Conservation (phyloP, 2,329 filamentous ascomycete species). For the Fusarium ramigenum region DNA sequence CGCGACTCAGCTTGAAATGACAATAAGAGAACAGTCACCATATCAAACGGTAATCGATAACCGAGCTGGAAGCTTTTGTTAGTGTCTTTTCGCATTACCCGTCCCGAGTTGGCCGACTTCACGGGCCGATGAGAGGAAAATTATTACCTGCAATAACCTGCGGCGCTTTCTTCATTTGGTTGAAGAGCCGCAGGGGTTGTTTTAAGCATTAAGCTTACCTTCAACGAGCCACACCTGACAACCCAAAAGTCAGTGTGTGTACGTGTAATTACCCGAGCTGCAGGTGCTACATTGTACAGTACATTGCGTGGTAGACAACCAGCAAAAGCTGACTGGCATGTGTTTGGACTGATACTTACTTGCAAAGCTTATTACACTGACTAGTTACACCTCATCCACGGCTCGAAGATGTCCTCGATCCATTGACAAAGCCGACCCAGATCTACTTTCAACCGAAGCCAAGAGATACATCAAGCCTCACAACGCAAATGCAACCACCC, state of each 20-base stretch:
- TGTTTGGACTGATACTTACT: background rate
- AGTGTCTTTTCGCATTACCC: background rate
- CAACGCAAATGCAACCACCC: background rate
- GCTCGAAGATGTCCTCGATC: too few species aligned
- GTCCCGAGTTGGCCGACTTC: background rate
- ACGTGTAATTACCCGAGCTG: background rate
- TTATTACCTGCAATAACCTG: conserved; percentile 13
- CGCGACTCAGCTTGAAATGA: background rate
- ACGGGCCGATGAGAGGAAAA: conserved; percentile 11
- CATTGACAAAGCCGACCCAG: background rate
- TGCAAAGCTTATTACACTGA: background rate
- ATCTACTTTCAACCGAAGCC: background rate
- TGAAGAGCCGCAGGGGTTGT: conserved; percentile 2
- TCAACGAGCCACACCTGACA: background rate
- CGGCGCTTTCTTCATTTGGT: conserved; percentile 2
- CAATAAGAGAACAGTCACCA: background rate
- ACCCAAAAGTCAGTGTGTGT: background rate
- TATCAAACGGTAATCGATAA: background rate
- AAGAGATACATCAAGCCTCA: background rate
- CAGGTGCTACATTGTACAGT: background rate
- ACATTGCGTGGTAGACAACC: background rate
- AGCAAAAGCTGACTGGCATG: background rate
- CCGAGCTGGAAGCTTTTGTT: background rate
- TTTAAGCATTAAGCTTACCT: conserved; percentile 23
- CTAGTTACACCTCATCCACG: background rate